Conservation (phyloP, 164 flowering plant species). For the Berberis vulgaris region DNA sequence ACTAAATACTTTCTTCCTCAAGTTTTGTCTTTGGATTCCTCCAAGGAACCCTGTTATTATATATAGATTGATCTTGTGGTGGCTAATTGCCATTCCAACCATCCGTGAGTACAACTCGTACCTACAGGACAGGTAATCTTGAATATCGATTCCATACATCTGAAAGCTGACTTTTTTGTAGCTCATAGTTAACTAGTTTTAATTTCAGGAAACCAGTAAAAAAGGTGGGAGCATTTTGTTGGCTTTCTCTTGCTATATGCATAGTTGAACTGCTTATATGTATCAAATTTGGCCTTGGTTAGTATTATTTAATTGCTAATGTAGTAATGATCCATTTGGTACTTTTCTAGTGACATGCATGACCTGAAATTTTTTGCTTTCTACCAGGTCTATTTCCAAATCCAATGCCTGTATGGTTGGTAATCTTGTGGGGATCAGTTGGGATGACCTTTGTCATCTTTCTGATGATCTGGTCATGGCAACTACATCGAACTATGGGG, state of each 20-base stretch:
- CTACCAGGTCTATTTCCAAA: slow-evolving; percentile 72
- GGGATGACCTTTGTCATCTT: slow-evolving; percentile 41
- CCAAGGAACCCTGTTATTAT: slow-evolving; percentile 82
- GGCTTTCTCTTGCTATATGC: slow-evolving; percentile 96
- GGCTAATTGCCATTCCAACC: slow-evolving; percentile 95
- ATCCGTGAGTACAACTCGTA: slow-evolving; percentile 93
- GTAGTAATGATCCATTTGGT: background rate
- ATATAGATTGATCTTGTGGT: slow-evolving; percentile 88
- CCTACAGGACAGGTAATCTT: slow-evolving; percentile 72
- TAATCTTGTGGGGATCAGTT: slow-evolving; percentile 53
- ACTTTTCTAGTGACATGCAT: background rate
- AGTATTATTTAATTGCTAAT: background rate
- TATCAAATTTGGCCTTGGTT: slow-evolving; percentile 97
- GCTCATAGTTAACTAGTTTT: background rate
- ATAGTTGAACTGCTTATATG: slow-evolving; percentile 94
- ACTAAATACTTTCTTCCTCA: slow-evolving; percentile 93
- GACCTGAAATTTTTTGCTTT: background rate
- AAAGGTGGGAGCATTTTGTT: slow-evolving; percentile 90
- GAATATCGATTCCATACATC: background rate
- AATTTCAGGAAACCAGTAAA: slow-evolving; percentile 47
- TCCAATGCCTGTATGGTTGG: slow-evolving; percentile 79
- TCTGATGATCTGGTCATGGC: slow-evolving; percentile 75
- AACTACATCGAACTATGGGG: slow-evolving; percentile 39
- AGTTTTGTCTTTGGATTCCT: slow-evolving; percentile 98
- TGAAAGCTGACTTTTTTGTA: background rate